Base-by-base conservation (phyloP, 306 rosid genomes). In the Morella rubra region DNA sequence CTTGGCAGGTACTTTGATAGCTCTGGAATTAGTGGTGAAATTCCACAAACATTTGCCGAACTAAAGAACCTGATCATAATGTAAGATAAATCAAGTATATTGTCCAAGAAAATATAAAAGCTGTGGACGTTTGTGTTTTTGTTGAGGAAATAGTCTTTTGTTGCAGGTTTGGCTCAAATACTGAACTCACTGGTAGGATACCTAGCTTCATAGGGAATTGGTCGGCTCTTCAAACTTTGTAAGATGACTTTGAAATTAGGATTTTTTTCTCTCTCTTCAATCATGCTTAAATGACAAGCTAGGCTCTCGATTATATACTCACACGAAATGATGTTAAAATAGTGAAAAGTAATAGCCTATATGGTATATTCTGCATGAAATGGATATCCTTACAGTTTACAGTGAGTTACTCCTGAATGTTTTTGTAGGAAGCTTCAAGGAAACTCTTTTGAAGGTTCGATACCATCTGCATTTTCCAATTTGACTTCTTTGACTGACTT, bases 171-270 rank as follows among this genome's bases (percentile, higher is more conserved):
- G 93, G 89, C 74, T 90, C 98, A 7, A 96, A 90, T 78, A 75
- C 4, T 73, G 88, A 79, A 74, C 79, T 88, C 81, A 88, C 86
- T 1, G 96, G 96, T n/a, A 70, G 46, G 53, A 88, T 91, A 77
- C 98, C 96, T n/a, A 87, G 82, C 74, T 93, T 93, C 84, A 85
- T 93, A 73, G 93, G 97, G 72, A 88, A 71, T 74, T 93, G 87
- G 92, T 37, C 90, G 69, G 84, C 82, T 61, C 96, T 93, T 76
- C 47, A 60, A 56, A 0, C 41, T 79, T 84, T 93, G 96, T 93
- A 88, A 88, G 98, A 72, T 27, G 79, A 76, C 40, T 67, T 22
- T 64, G 27, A 24, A 24, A 69, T 19, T 14, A 6, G 1, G 18
- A 46, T 24, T 8, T 44, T 55, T 45, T 10, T 7, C 12, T 65